Percentiles rank a stretch among this genome's conserved stretches.
Evolutionary conservation across 495 filamentous ascomycete genomes (phyloP).

Genomic region (Opeltia flavorubescens): DNA sequence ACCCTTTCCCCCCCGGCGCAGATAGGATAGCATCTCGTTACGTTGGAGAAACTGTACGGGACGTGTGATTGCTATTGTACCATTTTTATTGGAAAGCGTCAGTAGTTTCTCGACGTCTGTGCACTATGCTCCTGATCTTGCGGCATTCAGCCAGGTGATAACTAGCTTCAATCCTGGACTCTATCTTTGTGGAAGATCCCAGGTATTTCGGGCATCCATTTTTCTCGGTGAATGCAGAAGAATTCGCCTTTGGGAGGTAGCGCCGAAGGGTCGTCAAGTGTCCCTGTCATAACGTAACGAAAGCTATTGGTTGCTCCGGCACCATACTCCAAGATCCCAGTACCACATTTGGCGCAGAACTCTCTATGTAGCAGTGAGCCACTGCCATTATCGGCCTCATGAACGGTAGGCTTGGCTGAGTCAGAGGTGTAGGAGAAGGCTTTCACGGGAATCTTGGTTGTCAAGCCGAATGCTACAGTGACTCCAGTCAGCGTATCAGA

Average conservation of each 20-base stretch:
- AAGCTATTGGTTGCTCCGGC: slow-evolving; percentile 26
- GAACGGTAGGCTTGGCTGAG: slow-evolving; percentile 29
- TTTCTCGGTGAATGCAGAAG: slow-evolving; percentile 41
- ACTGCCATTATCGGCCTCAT: slow-evolving; percentile 42
- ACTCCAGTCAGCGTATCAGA: too few species aligned
- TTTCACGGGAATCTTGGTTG: slow-evolving; percentile 43
- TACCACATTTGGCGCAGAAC: slow-evolving; percentile 50
- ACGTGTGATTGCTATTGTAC: too few species aligned
- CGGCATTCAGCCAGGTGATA: too few species aligned
- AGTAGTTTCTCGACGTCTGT: too few species aligned
- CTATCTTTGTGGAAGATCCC: slow-evolving; percentile 46
- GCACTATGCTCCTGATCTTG: too few species aligned
- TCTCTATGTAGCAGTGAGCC: slow-evolving; percentile 41
- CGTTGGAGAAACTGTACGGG: too few species aligned
- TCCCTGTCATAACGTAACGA: slow-evolving; percentile 49
- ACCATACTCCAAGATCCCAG: slow-evolving; percentile 44
- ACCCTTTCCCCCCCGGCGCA: too few species aligned
- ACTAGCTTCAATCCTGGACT: too few species aligned
- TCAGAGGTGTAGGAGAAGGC: slow-evolving; percentile 24
- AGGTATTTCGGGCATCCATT: slow-evolving; percentile 48
- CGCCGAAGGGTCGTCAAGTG: slow-evolving; percentile 45
- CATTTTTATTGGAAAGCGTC: too few species aligned
- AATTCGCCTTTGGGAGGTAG: slow-evolving; percentile 57
- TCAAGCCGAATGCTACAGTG: slow-evolving; percentile 35
- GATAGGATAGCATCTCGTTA: too few species aligned